Conservation (phyloP, 768 basidiomycete genomes). For the Lenzites betulinus region DNA sequence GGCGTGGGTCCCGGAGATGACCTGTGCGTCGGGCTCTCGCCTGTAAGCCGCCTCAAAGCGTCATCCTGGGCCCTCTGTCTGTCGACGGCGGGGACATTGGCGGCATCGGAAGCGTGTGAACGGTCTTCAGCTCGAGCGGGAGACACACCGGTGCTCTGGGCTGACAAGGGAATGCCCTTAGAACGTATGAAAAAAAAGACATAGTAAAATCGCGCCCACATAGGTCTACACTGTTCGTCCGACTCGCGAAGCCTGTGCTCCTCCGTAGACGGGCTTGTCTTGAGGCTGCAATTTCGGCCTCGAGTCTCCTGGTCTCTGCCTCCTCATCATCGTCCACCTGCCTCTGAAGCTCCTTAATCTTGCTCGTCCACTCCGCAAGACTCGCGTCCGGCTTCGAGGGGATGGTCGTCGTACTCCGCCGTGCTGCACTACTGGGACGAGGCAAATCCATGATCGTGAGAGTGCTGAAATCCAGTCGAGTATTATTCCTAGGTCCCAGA, state of each 20-base stretch:
- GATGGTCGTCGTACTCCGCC: slow-evolving; percentile 26
- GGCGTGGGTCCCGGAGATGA: slow-evolving; percentile 2
- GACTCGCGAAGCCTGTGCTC: slow-evolving; percentile 43
- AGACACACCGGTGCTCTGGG: slow-evolving; percentile 28
- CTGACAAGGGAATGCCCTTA: slow-evolving; percentile 9
- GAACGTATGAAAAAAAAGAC: not conserved
- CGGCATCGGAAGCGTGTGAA: slow-evolving; percentile 21
- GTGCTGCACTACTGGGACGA: slow-evolving; percentile 20
- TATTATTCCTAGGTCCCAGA: not conserved
- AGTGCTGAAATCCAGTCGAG: too few relatives aligned
- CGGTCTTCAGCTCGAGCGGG: slow-evolving; percentile 28
- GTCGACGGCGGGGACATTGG: slow-evolving; percentile 36
- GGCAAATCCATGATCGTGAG: slow-evolving; percentile 18
- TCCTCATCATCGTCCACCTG: slow-evolving; percentile 84
- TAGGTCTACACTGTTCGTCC: slow-evolving; percentile 43
- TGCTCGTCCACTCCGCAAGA: slow-evolving; percentile 80
- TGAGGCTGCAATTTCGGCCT: slow-evolving; percentile 53
- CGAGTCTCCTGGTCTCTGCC: slow-evolving; percentile 68
- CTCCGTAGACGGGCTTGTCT: slow-evolving; percentile 48
- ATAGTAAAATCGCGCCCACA: slow-evolving; percentile 40
- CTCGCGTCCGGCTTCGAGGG: slow-evolving; percentile 56
- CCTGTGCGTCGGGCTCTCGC: slow-evolving; percentile 19
- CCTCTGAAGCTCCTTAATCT: slow-evolving; percentile 77
- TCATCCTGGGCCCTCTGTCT: slow-evolving; percentile 47
- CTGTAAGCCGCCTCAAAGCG: slow-evolving; percentile 49